phyloP scores from a whole-genome alignment of 2,329 filamentous ascomycete genomes.

The Knoxdaviesia proteae region DNA sequence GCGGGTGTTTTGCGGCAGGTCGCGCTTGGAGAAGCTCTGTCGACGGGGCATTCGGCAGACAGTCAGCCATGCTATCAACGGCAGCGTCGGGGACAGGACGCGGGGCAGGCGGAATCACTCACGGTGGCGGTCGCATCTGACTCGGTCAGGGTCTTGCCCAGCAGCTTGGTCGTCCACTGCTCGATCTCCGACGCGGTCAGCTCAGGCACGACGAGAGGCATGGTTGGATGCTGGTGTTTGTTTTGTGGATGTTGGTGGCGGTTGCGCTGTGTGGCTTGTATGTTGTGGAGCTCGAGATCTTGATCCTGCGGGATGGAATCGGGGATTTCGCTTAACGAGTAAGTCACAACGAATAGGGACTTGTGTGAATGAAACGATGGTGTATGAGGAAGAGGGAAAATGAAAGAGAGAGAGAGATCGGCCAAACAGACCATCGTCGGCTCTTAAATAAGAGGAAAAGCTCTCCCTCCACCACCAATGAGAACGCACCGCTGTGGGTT shows the following conservation, averaged over 20 bases:
- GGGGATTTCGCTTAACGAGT: too few relatives aligned
- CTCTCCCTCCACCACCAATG: too few relatives aligned
- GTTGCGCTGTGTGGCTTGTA: too few relatives aligned
- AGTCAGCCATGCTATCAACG: constrained; percentile 1
- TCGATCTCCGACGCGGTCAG: constrained; percentile 29
- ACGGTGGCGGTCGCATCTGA: constrained; percentile 27
- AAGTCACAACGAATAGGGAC: too few relatives aligned
- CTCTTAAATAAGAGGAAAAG: too few relatives aligned
- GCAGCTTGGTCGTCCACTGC: constrained; percentile 40
- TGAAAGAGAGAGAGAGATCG: not conserved
- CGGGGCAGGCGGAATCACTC: constrained; percentile 8
- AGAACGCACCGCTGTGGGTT: too few relatives aligned
- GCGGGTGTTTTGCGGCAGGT: constrained; percentile 34
- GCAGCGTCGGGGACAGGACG: not conserved
- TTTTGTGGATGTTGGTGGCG: too few relatives aligned
- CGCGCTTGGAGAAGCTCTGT: constrained; percentile 38
- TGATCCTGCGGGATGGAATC: too few relatives aligned
- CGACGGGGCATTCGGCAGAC: not conserved
- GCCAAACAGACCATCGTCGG: too few relatives aligned
- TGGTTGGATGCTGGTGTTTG: constrained; percentile 11
- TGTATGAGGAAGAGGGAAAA: not conserved
- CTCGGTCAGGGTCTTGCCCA: constrained; percentile 39
- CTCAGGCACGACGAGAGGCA: constrained; percentile 46
- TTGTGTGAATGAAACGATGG: not conserved
- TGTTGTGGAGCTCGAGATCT: too few relatives aligned